phyloP scores from a whole-genome alignment of 108 stramenopile species.

The Aurantiochytrium sp. region DNA sequence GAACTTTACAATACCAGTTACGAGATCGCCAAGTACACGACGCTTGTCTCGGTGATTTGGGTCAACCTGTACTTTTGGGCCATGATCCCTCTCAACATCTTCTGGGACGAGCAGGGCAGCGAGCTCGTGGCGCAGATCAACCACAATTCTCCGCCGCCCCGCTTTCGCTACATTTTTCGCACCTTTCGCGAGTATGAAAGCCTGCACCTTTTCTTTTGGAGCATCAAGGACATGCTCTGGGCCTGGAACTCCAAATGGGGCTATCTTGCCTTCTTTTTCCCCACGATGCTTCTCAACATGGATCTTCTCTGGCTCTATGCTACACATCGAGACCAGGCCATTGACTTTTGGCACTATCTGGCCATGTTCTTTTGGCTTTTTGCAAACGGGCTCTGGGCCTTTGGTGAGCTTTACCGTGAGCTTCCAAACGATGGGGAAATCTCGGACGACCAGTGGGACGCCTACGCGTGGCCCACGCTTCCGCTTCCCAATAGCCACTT shows the following conservation, averaged over 20 bases:
- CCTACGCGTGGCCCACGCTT: conserved; percentile 3
- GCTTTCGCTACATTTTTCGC: neutral
- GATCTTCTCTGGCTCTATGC: neutral
- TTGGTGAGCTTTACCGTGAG: neutral
- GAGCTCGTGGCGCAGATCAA: neutral
- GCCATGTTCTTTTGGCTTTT: conserved; percentile 1
- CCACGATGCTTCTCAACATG: neutral
- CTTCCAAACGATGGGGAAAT: neutral
- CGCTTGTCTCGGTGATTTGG: neutral
- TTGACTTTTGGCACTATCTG: neutral
- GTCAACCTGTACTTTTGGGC: neutral
- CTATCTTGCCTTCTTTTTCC: neutral
- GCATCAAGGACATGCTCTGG: conserved; percentile 4
- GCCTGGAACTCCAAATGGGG: neutral
- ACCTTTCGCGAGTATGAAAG: neutral
- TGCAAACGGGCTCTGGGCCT: conserved; percentile 15
- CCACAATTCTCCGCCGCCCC: neutral
- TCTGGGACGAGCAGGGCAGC: neutral
- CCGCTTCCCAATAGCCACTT: neutral
- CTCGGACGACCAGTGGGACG: neutral
- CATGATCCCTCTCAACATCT: neutral
- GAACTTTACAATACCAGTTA: neutral
- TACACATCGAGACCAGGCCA: neutral
- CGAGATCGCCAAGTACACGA: neutral
- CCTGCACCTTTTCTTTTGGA: conserved; percentile 6